Conservation (phyloP, 768 basidiomycete genomes). For the Clitopilus hobsonii region DNA sequence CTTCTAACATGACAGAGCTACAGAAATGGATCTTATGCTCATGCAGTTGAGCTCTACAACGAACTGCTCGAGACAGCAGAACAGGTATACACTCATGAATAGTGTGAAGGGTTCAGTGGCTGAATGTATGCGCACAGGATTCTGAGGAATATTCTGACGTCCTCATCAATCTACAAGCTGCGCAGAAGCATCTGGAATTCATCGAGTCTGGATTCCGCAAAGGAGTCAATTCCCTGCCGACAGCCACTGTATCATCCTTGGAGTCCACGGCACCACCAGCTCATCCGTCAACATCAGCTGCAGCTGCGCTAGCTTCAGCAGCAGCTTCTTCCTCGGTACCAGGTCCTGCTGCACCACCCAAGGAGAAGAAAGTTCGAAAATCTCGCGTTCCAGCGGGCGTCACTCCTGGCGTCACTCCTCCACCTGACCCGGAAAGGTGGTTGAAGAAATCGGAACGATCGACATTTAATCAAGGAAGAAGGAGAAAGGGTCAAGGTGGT, state of each 20-base stretch:
- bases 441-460: constrained; percentile 81
- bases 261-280: constrained; percentile 61
- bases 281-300: constrained; percentile 26
- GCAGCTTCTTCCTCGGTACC: constrained; percentile 22
- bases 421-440: constrained; percentile 86
- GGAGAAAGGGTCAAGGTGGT: constrained; percentile 45
- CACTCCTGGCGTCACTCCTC: constrained; percentile 71
- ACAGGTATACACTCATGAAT: constrained; percentile 45
- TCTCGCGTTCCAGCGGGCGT: constrained; percentile 75
- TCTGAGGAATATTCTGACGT: constrained; percentile 89
- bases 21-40: constrained; percentile 70
- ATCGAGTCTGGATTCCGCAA: constrained; percentile 64
- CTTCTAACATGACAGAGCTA: constrained; percentile 49
- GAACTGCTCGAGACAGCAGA: constrained; percentile 76
- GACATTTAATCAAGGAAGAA: constrained; percentile 47
- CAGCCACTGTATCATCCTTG: constrained; percentile 44
- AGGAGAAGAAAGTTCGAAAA: constrained; percentile 48
- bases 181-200: constrained; percentile 82
- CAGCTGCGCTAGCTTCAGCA: constrained; percentile 25
- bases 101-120: neutral
- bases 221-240: constrained; percentile 56
- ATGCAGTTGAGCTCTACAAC: constrained; percentile 74
- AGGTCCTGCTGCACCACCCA: constrained; percentile 13
- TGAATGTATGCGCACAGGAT: constrained; percentile 37
- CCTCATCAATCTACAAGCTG: constrained; percentile 77